These are phyloP conservation scores for Schwanniomyces vanrijiae DNA, from an alignment of 805 yeast genomes.

Conservation along the genomic window DNA sequence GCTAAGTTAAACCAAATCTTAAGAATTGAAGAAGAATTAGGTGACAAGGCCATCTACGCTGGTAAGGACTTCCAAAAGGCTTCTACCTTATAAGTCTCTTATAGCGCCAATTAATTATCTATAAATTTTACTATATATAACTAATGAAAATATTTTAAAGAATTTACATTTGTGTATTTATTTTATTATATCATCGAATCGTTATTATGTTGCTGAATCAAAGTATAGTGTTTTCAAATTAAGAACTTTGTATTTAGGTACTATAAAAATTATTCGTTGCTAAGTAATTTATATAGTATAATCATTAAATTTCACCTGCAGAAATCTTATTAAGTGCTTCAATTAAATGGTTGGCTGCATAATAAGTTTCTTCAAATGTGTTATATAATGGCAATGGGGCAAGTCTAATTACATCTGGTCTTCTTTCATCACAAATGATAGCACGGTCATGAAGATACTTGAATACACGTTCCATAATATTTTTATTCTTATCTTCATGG, in stretches of 20 bases:
- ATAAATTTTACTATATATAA: background rate
- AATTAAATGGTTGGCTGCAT: constrained; percentile 46
- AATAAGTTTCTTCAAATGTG: constrained; percentile 61
- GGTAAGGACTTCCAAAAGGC: constrained; percentile 82
- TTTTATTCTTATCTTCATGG: constrained; percentile 29
- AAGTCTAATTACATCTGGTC: constrained; percentile 87
- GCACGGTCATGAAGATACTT: constrained; percentile 53
- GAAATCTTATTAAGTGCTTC: constrained; percentile 28
- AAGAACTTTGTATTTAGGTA: background rate
- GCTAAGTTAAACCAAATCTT: constrained; percentile 98
- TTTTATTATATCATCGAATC: no score
- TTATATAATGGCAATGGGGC: constrained; percentile 88
- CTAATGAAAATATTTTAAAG: background rate
- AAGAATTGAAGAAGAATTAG: constrained; percentile 98
- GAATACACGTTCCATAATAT: constrained; percentile 64
- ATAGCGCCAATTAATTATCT: background rate
- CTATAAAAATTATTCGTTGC: background rate
- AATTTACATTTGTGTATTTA: no score
- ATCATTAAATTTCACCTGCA: background rate
- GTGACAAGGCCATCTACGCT: constrained; percentile 95
- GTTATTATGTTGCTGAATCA: no score
- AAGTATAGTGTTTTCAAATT: no score
- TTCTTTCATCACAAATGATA: constrained; percentile 82
- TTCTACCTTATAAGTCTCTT: constrained; percentile 34
- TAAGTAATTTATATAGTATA: no score